A percentile compares a stretch with the other conserved stretches of the same genome.
Evolutionary conservation across 2,329 filamentous ascomycete species (phyloP).

Genomic region (Ophiocordyceps camponoti-floridani): DNA sequence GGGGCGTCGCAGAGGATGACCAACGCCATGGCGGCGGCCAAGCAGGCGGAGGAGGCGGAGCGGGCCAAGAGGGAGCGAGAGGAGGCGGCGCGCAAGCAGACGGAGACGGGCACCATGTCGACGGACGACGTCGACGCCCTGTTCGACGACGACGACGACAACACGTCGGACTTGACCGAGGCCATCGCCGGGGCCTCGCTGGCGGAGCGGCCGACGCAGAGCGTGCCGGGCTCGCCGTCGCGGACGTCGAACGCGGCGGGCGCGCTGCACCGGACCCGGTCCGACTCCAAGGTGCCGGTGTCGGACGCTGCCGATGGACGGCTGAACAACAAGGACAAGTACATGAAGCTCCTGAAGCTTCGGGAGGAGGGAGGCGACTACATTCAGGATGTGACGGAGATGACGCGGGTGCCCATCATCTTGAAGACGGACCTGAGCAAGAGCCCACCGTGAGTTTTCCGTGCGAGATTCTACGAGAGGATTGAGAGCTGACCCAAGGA

Average conservation of each 20-base stretch:
- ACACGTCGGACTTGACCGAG: conserved; percentile 75
- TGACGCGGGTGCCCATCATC: conserved; percentile 94
- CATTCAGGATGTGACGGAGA: conserved; percentile 96
- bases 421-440: conserved; percentile 95
- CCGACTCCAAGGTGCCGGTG: conserved; percentile 77
- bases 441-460: conserved; percentile 83
- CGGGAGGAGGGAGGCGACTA: conserved; percentile 87
- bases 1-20: conserved; percentile 54
- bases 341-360: conserved; percentile 73
- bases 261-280: conserved; percentile 70
- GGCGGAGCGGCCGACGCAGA: conserved; percentile 79
- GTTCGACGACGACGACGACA: conserved; percentile 75
- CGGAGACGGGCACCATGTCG: conserved; percentile 85
- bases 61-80: conserved; percentile 72
- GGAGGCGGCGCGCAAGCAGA: conserved; percentile 81
- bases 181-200: conserved; percentile 83
- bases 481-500: conserved; percentile 7
- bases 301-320: conserved; percentile 61
- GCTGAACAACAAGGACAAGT: conserved; percentile 89
- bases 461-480: not conserved
- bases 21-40: conserved; percentile 58
- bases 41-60: conserved; percentile 67
- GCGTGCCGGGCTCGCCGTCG: conserved; percentile 79
- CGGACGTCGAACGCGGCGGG: conserved; percentile 49
- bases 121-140: conserved; percentile 88